Base-by-base conservation (phyloP, 495 filamentous ascomycete genomes). In the Aspergillus conjunctus region DNA sequence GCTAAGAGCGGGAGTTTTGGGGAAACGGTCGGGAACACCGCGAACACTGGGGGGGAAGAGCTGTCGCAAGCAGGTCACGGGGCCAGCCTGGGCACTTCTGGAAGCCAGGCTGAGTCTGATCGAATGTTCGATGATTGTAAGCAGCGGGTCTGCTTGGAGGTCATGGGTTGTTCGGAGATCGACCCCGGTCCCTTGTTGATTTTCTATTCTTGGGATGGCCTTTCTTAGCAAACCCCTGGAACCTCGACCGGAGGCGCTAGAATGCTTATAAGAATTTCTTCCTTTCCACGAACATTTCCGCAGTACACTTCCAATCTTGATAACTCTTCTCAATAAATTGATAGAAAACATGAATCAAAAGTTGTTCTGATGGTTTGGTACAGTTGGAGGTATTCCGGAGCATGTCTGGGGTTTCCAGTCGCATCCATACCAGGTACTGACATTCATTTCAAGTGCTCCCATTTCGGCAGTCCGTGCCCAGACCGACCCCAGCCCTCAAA, bases 81-180 rank as follows among this genome's bases (percentile, higher is more conserved):
- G 57, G 49, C 39, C 48, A 39, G 48, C 44, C 58, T 56, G 45
- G 59, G 34, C 44, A 32, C 5, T 56, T 56, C 59, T 61, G 59
- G 59, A 61, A 61, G 59, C 59, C 17, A 10, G 18, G 39, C 45
- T 51, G 33, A 49, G 34, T 20, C 53, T 2, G 17, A 44, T 58
- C 46, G 59, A 61, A 56, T 44, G 46, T 61, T 61, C 59, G 31
- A 61, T 51, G 26, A 15, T 34, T 33, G 26, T 52, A 34, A 46
- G 43, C 43, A 4, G 43, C 15, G 43, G 43, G 43, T 46, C 43
- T 15, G 9, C 21, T 48, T 20, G 41, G 14, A 45, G 54, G 41
- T 56, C 54, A 46, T 45, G 54, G n/a, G 43, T n/a, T 9, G 10
- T 15, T 59, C 55, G 55, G 55, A 58, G 55, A 58, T 58, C 55